A percentile compares a stretch with the other conserved stretches of the same genome.
These are phyloP conservation scores for Colletotrichum orbiculare DNA, from an alignment of 2,329 filamentous ascomycete species.

Conservation along the genomic window DNA sequence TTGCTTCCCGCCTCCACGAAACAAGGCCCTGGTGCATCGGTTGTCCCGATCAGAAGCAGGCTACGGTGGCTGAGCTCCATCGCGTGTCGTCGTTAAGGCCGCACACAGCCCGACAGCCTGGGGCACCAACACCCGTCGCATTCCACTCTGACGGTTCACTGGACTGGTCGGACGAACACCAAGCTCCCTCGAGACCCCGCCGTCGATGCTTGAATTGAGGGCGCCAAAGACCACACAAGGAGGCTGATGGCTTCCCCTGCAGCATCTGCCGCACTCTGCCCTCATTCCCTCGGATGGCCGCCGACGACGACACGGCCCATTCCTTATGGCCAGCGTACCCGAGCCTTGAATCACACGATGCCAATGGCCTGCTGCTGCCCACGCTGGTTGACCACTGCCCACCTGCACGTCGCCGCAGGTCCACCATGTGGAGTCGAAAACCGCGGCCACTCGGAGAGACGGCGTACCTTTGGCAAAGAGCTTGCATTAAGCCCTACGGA, in stretches of 20 bases:
- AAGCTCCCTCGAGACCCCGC: too few relatives aligned
- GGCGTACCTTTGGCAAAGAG: slow-evolving; percentile 8
- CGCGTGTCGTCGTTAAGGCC: slow-evolving; percentile 9
- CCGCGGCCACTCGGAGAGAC: not conserved
- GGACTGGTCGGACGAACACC: slow-evolving; percentile 13
- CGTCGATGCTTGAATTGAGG: too few relatives aligned
- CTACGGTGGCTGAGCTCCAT: slow-evolving; percentile 27
- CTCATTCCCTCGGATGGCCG: slow-evolving; percentile 16
- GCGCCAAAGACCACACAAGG: slow-evolving; percentile 1
- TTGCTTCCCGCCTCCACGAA: slow-evolving; percentile 19
- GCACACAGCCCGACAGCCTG: slow-evolving; percentile 23
- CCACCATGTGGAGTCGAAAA: slow-evolving; percentile 10
- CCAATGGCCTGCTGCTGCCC: not conserved
- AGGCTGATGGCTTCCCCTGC: slow-evolving; percentile 31
- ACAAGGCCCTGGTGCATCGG: slow-evolving; percentile 24
- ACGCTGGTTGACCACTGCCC: not conserved
- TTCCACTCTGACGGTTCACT: not conserved
- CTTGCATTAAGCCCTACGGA: slow-evolving; percentile 22
- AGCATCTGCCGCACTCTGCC: not conserved
- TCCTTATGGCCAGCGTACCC: slow-evolving; percentile 21
- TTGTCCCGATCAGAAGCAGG: slow-evolving; percentile 22
- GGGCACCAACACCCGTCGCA: slow-evolving; percentile 17
- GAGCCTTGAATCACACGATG: slow-evolving; percentile 5
- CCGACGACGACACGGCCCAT: not conserved
- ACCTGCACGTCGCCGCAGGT: slow-evolving; percentile 18